Evolutionary conservation across 208 protist species (phyloP).

Genomic region (Entamoeba dispar): DNA sequence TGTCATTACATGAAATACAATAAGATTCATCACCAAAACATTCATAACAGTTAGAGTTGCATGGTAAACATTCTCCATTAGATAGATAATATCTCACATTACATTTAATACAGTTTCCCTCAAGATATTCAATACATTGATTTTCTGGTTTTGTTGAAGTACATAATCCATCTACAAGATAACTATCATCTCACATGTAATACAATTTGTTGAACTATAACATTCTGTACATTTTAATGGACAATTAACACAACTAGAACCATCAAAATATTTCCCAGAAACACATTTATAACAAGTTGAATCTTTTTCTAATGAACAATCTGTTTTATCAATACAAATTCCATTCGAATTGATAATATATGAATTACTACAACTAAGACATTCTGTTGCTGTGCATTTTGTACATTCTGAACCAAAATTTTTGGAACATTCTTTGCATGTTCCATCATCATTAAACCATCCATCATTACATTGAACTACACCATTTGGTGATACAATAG

Average conservation of each 20-base stretch:
- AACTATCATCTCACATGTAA: neutral
- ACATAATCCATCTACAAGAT: neutral
- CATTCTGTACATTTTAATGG: neutral
- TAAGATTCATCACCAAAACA: neutral
- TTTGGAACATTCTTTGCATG: neutral
- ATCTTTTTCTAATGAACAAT: neutral
- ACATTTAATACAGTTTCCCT: neutral
- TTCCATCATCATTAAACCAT: neutral
- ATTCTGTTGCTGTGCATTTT: neutral
- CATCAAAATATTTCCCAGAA: neutral
- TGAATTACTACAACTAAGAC: neutral
- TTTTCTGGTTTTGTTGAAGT: neutral
- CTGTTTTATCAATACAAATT: neutral
- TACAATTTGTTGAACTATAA: neutral
- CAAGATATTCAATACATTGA: neutral
- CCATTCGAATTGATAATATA: neutral
- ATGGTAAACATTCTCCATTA: neutral
- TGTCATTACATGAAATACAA: neutral
- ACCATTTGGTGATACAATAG: neutral
- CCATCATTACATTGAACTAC: neutral
- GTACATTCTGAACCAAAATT: neutral
- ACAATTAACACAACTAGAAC: neutral
- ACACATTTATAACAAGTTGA: neutral
- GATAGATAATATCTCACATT: neutral
- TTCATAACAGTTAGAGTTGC: neutral